Conservation (phyloP, 2,329 filamentous ascomycete genomes). For the Piedraia hortae region DNA sequence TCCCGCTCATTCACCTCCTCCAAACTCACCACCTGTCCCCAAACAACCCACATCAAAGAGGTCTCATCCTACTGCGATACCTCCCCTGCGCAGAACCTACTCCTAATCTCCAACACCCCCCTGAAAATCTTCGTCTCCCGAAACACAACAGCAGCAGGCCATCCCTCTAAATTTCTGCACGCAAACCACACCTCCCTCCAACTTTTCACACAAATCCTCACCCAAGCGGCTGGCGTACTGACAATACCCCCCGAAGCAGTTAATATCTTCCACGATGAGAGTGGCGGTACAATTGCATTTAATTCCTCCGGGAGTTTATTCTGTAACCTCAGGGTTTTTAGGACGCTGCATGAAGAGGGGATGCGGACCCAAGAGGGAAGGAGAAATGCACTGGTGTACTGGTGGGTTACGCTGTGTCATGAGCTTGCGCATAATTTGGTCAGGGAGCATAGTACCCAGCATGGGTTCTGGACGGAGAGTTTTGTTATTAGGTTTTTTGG, state of each 20-base stretch:
- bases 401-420: slow-evolving; percentile 89
- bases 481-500: slow-evolving; percentile 54
- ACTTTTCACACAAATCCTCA: slow-evolving; percentile 39
- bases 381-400: slow-evolving; percentile 51
- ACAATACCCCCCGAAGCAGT: slow-evolving; percentile 35
- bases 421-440: slow-evolving; percentile 91
- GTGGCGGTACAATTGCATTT: slow-evolving; percentile 68
- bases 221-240: slow-evolving; percentile 27
- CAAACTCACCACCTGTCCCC: slow-evolving; percentile 42
- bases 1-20: slow-evolving; percentile 51
- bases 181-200: slow-evolving; percentile 35
- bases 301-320: slow-evolving; percentile 71
- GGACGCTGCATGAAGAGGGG: slow-evolving; percentile 39
- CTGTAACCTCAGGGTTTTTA: slow-evolving; percentile 74
- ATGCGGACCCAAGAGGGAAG: slow-evolving; percentile 21
- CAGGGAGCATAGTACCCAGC: slow-evolving; percentile 43
- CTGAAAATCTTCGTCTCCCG: slow-evolving; percentile 48
- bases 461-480: slow-evolving; percentile 65
- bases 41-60: slow-evolving; percentile 48
- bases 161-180: slow-evolving; percentile 30
- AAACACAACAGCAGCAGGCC: slow-evolving; percentile 7
- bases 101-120: slow-evolving; percentile 39
- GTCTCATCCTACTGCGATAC: slow-evolving; percentile 61
- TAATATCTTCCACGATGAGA: slow-evolving; percentile 67
- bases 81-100: slow-evolving; percentile 43